Percentiles rank a stretch among this genome's conserved stretches.
Conservation (phyloP, 2,329 filamentous ascomycete genomes). For the Colletotrichum navitas region DNA sequence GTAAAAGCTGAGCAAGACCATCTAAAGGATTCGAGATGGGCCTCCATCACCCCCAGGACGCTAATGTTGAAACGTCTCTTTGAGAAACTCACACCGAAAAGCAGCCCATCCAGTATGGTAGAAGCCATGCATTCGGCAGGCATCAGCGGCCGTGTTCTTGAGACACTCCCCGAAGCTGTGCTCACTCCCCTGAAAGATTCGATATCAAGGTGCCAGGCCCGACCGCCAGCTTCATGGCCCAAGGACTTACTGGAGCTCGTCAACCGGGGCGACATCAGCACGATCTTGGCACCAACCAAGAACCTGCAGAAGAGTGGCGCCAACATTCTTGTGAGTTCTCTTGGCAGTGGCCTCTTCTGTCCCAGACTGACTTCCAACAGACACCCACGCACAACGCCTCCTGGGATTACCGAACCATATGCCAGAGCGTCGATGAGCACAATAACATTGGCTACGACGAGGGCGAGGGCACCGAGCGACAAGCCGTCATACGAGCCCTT, state of each 20-base stretch:
- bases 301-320: slow-evolving; percentile 51
- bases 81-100: slow-evolving; percentile 63
- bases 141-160: slow-evolving; percentile 75
- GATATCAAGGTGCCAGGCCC: slow-evolving; percentile 85
- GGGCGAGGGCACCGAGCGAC: slow-evolving; percentile 84
- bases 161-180: slow-evolving; percentile 89
- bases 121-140: slow-evolving; percentile 80
- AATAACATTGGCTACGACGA: slow-evolving; percentile 76
- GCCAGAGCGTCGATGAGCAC: slow-evolving; percentile 72
- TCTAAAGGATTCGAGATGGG: slow-evolving; percentile 57
- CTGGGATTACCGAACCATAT: slow-evolving; percentile 84
- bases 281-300: slow-evolving; percentile 67
- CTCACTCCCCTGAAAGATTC: slow-evolving; percentile 84
- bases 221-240: slow-evolving; percentile 83
- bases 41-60: slow-evolving; percentile 72
- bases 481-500: slow-evolving; percentile 85
- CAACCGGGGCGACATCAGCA: slow-evolving; percentile 83
- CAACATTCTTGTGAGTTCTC: slow-evolving; percentile 58
- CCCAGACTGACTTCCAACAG: slow-evolving; percentile 52
- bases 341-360: not conserved
- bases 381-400: slow-evolving; percentile 73
- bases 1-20: slow-evolving; percentile 53
- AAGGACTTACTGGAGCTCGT: slow-evolving; percentile 79
- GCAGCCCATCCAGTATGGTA: slow-evolving; percentile 72
- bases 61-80: slow-evolving; percentile 78